Base-by-base conservation (phyloP, 73 alveolate genomes). In the Paraurostyla sp. region DNA sequence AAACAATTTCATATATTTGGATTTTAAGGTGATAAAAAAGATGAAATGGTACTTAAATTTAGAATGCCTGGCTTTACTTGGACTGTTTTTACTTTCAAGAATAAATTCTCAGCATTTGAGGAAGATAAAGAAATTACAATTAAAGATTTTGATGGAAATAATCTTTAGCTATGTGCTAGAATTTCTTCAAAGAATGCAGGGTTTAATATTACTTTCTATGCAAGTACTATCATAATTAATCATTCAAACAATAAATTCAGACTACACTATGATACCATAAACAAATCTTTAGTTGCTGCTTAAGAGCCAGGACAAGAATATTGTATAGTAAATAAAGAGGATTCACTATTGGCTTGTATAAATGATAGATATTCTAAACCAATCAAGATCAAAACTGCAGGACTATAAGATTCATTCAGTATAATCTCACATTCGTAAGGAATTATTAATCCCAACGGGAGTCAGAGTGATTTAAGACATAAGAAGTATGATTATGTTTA, bases 61-160 rank as follows among this genome's bases (percentile, higher is more conserved):
- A 81, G 80, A 81, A 46, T 81, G 45, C 32, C 32, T 50, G 91
- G 91, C 29, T 81, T 59, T 35, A 43, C 16, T 20, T 81, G 91
- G 91, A 40, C 69, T 18, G 7, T 4, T 0, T 20, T 81, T 0
- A 4, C 33, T n/a, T 11, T 81, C 16, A 59, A 69, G 18, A 38
- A 13, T 38, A 38, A 41, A 36, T 3, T 38, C 7, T 27, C 9
- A 7, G 65, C 20, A 4, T 9, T 46, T 3, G 13, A 46, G 33
- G 18, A 49, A 9, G 87, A 75, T 29, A 75, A 30, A 49, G 87
- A 75, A 1, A 33, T 81, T 2, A 0, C 1, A 27, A 58, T 81
- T 43, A 40, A 59, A 51, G 91, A 81, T 41, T 40, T 36, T 0
- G 50, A 81, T 35, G 91, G 91, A 0, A 57, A 60, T 59, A 16